A percentile compares a stretch with the other conserved stretches of the same genome.
These are phyloP conservation scores for Xenosphaeropsis pyriputrescens DNA, from an alignment of 2,329 filamentous ascomycete genomes.

Conservation along the genomic window DNA sequence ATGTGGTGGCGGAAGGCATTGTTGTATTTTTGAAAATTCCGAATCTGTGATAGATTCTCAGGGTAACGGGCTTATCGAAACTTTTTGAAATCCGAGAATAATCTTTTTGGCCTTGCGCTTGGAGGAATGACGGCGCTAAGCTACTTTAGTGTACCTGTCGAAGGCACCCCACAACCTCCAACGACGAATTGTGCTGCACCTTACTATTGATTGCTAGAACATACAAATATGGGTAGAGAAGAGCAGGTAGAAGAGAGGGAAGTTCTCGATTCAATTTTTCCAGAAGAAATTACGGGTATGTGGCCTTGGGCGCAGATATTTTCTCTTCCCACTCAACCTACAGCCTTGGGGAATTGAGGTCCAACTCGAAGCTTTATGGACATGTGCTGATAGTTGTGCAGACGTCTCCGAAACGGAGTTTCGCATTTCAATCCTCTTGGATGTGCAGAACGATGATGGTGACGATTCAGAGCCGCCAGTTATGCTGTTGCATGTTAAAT, in stretches of 20 bases:
- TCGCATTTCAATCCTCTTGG: slow-evolving; percentile 73
- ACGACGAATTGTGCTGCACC: too few relatives aligned
- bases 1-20: slow-evolving; percentile 20
- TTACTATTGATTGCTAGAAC: too few relatives aligned
- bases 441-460: slow-evolving; percentile 53
- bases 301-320: background rate
- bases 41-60: background rate
- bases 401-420: slow-evolving; percentile 86
- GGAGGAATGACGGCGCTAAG: too few relatives aligned
- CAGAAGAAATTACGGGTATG: slow-evolving; percentile 86
- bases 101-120: too few relatives aligned
- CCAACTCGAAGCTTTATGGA: too few relatives aligned
- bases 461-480: slow-evolving; percentile 49
- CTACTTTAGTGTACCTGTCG: too few relatives aligned
- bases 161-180: too few relatives aligned
- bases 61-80: background rate
- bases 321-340: too few relatives aligned
- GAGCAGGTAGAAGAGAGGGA: slow-evolving; percentile 94
- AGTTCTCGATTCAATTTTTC: slow-evolving; percentile 95
- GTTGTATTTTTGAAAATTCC: background rate
- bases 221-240: slow-evolving; percentile 47
- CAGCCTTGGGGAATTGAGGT: too few relatives aligned
- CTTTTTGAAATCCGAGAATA: slow-evolving; percentile 3
- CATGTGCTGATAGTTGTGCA: slow-evolving; percentile 19
- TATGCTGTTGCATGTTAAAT: slow-evolving; percentile 72